Base-by-base conservation (phyloP, 2,329 filamentous ascomycete species). In the Nigrospora sphaerica region DNA sequence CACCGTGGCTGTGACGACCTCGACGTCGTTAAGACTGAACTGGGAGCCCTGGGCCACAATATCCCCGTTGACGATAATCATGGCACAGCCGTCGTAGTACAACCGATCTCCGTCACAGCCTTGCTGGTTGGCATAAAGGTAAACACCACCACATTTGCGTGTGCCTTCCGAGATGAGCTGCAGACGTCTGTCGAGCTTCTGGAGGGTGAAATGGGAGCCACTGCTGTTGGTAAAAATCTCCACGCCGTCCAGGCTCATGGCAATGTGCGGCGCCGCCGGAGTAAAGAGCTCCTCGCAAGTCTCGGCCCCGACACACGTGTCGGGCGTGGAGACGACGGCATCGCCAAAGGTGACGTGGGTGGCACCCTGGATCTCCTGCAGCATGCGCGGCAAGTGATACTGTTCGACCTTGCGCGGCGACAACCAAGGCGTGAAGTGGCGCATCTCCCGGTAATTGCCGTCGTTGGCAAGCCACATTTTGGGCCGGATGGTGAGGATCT, bases 391-490 rank as follows among this genome's bases (percentile, higher is more conserved):
- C 1, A 88, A 66, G 46, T 81, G 75, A 57, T 83, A 87, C 23
- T 85, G 70, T 57, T 89, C 85, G 1, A 79, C 70, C 23, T 79
- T 64, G 16, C 75, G 70, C 1, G 73, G 73, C 5, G 75, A 68
- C 45, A 73, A 68, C 83, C 83, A 86, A 0, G 82, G 75, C 1
- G 75, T 80, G 57, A 86, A 87, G 61, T 80, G 74, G 14, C 79
- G 64, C 65, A 74, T 74, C 57, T 84, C 80, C 28, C 77, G 64
- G 58, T 78, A 83, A 54, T 81, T 85, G 2, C 84, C 84, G 60
- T 87, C 81, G 51, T 86, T 84, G 41, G 84, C 84, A 6, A 90
- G 73, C 56, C 73, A 82, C 52, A 87, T 71, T 64, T 89, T 90
- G 0, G 85, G 85, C 12, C 86, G 72, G 47, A 93, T 84, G 48